Percentiles rank a stretch among this genome's conserved stretches.
These are phyloP conservation scores for Juglanconis sp. DNA, from an alignment of 2,329 filamentous ascomycete species.

Conservation along the genomic window DNA sequence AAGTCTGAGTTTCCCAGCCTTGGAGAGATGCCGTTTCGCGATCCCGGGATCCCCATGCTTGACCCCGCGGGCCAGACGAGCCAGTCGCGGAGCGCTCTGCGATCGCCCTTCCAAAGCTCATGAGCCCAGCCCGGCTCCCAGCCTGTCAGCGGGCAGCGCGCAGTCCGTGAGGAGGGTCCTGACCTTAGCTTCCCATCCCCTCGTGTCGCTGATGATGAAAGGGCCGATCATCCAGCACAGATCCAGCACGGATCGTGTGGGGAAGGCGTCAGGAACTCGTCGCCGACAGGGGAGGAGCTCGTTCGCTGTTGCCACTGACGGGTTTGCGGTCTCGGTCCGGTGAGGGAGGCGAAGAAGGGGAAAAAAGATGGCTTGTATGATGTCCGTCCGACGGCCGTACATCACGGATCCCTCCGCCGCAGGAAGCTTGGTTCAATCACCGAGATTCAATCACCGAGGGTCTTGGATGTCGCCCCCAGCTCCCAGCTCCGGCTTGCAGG, in stretches of 20 bases:
- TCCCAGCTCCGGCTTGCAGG: neutral
- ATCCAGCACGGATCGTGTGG: neutral
- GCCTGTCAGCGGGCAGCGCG: neutral
- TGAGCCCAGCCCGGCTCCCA: neutral
- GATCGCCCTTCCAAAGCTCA: neutral
- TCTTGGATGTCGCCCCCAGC: neutral
- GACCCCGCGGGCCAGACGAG: neutral
- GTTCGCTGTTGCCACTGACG: neutral
- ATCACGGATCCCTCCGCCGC: neutral
- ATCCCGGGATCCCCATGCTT: conserved; percentile 5
- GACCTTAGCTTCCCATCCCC: neutral
- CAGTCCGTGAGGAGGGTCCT: neutral
- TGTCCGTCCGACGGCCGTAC: neutral
- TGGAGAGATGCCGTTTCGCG: conserved; percentile 13
- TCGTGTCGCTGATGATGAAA: neutral
- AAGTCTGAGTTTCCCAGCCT: neutral
- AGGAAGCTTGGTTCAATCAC: conserved; percentile 7
- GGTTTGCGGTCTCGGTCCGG: neutral
- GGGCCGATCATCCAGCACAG: too few species aligned
- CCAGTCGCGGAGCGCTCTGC: conserved; percentile 12
- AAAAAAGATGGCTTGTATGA: too few species aligned
- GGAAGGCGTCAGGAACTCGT: neutral
- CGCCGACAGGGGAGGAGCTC: neutral
- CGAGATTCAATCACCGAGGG: conserved; percentile 5
- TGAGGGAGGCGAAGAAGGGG: too few species aligned